Conservation (phyloP, 345 rosid species). For the Nasturtium officinale region DNA sequence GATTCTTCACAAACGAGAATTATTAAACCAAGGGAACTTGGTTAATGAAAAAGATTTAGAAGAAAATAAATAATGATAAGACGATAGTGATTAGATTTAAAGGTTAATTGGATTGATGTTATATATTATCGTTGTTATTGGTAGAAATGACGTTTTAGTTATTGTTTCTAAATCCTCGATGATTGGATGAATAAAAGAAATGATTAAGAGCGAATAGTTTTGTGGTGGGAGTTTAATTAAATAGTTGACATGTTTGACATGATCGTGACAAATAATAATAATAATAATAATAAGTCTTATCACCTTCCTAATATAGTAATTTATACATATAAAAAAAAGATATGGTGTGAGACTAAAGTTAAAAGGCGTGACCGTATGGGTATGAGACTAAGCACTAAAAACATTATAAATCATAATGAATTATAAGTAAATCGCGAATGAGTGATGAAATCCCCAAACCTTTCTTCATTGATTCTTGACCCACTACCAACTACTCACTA, state of each 20-base stretch:
- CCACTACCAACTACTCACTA: constrained; percentile 22
- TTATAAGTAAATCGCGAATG: background rate
- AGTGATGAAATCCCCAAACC: constrained; percentile 18
- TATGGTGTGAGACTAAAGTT: constrained; percentile 6
- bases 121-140: background rate
- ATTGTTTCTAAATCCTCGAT: background rate
- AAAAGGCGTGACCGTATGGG: constrained; percentile 20
- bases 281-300: background rate
- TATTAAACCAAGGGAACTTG: too few relatives aligned
- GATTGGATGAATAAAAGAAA: constrained; percentile 12
- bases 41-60: background rate
- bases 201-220: background rate
- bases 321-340: background rate
- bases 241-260: constrained; percentile 29
- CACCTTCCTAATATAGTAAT: background rate
- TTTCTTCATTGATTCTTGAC: constrained; percentile 22
- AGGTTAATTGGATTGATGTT: background rate
- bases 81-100: background rate
- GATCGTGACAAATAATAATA: constrained; percentile 3
- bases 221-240: constrained; percentile 12
- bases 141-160: constrained; percentile 10
- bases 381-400: constrained; percentile 6
- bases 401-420: constrained; percentile 4
- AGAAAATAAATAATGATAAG: constrained; percentile 6
- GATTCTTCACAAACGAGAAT: too few relatives aligned